Evolutionary conservation across 345 rosid species (phyloP), one percentile per base, ranked within the genome.

Genomic region (Cardamine resedifolia): DNA sequence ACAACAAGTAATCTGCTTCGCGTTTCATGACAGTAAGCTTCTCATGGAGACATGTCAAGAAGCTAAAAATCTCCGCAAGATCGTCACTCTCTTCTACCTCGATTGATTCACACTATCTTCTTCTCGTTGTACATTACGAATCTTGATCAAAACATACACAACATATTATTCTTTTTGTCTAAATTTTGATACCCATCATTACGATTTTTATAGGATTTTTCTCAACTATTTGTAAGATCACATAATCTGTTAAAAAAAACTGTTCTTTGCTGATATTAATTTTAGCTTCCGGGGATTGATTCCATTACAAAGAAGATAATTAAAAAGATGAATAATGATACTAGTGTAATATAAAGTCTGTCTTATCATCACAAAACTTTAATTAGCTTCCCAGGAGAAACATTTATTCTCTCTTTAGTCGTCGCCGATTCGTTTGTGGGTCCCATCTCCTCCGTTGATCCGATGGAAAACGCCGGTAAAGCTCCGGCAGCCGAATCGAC

Each of bases 1-100:
- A 78, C 98, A 94, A 68, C 97, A 91, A 79, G 97, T 94, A 4
- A 91, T 94, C 28, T 94, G 98, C 88, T 94, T 94, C n/a, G 98
- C 96, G 0, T 94, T 91, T 81, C 98, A 94, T 48, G 97, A 94
- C 64, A 91, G 98, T 84, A 82, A 71, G 81, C 72, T 94, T 82
- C 90, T 94, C 8, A 88, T 89, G 96, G 98, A 91, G 64, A 91
- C 98, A 39, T 94, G 98, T 71, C 96, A 88, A 79, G 98, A 94
- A 83, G 98, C 97, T 16, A 91, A 91, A 81, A 89, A 80, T 48
- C 86, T 94, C 18, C 81, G 96, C 77, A 91, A 94, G 79, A 94
- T 91, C 23, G 98, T 91, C 51, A 94, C 98, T 2, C 85, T 94
- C 59, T 94, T 94, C 76, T 91, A 89, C 83, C 85, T 94, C 76